Evolutionary conservation across 371 early-diverging fungal species (phyloP).

Genomic region (Lichtheimia hyalospora): DNA sequence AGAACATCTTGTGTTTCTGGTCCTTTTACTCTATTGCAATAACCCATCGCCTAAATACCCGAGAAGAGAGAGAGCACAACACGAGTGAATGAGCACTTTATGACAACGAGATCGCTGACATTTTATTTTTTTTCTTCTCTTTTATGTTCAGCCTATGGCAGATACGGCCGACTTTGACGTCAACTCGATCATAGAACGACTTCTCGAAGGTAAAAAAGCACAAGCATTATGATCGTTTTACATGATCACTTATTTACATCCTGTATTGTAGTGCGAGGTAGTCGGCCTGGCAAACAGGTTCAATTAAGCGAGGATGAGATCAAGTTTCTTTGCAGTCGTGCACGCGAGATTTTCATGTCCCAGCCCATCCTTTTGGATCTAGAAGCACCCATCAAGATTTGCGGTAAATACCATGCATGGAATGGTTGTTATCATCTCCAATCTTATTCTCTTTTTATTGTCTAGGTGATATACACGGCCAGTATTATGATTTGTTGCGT

Average conservation of each 20-base stretch:
- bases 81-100: too few relatives aligned
- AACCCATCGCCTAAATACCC: too few relatives aligned
- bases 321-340: constrained; percentile 78
- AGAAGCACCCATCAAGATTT: constrained; percentile 96
- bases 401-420: constrained; percentile 54
- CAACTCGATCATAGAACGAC: constrained; percentile 22
- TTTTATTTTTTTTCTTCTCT: neutral
- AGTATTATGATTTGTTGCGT: constrained; percentile 93
- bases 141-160: constrained; percentile 7
- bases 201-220: constrained; percentile 24
- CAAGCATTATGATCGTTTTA: neutral
- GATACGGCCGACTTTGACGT: constrained; percentile 19
- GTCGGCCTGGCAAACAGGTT: constrained; percentile 89
- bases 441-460: neutral
- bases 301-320: constrained; percentile 87
- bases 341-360: constrained; percentile 89
- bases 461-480: constrained; percentile 74
- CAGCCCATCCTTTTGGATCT: constrained; percentile 96
- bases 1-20: constrained; percentile 2
- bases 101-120: neutral
- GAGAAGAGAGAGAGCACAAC: too few relatives aligned
- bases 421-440: neutral
- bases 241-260: too few relatives aligned
- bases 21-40: too few relatives aligned
- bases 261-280: constrained; percentile 76